A percentile compares a stretch with the other conserved stretches of the same genome.
Evolutionary conservation across 805 yeast genomes (phyloP).

Genomic region (Wickerhamiella alocasiicola): DNA sequence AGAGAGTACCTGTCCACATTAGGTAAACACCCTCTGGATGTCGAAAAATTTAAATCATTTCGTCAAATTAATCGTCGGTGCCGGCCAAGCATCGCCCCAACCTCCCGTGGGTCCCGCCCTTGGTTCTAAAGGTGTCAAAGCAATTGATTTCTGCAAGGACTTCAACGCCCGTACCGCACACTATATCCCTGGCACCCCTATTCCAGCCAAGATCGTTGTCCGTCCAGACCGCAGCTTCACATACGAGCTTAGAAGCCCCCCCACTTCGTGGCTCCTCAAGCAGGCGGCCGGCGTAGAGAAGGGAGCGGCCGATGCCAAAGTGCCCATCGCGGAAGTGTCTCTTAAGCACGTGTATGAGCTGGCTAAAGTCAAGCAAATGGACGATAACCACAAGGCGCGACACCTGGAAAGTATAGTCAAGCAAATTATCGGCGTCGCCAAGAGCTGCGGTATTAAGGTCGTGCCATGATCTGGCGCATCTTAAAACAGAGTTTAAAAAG

Average conservation of each 20-base stretch:
- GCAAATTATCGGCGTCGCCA: slow-evolving; percentile 78
- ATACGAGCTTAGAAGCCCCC: slow-evolving; percentile 82
- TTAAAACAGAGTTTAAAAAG: too few relatives aligned
- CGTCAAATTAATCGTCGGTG: slow-evolving; percentile 85
- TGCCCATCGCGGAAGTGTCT: slow-evolving; percentile 49
- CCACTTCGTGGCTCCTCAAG: slow-evolving; percentile 73
- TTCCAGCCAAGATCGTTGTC: slow-evolving; percentile 74
- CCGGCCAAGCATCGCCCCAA: slow-evolving; percentile 96
- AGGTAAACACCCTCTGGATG: too few relatives aligned
- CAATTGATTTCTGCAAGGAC: slow-evolving; percentile 96
- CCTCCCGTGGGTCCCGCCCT: slow-evolving; percentile 99
- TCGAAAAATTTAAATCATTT: slow-evolving; percentile 28
- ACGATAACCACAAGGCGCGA: slow-evolving; percentile 58
- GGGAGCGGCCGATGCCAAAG: slow-evolving; percentile 51
- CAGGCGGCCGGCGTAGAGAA: slow-evolving; percentile 71
- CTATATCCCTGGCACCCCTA: slow-evolving; percentile 73
- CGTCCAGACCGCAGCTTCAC: slow-evolving; percentile 85
- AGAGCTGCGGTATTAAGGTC: slow-evolving; percentile 74
- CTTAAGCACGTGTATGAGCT: slow-evolving; percentile 89
- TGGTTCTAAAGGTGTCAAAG: slow-evolving; percentile 97
- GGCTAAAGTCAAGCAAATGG: slow-evolving; percentile 83
- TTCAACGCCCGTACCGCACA: slow-evolving; percentile 94
- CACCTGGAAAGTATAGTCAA: slow-evolving; percentile 69
- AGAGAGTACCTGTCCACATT: too few relatives aligned
- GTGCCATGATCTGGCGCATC: too few relatives aligned